phyloP scores from a whole-genome alignment of 495 filamentous ascomycete species.

The Jackrogersella minutella region DNA sequence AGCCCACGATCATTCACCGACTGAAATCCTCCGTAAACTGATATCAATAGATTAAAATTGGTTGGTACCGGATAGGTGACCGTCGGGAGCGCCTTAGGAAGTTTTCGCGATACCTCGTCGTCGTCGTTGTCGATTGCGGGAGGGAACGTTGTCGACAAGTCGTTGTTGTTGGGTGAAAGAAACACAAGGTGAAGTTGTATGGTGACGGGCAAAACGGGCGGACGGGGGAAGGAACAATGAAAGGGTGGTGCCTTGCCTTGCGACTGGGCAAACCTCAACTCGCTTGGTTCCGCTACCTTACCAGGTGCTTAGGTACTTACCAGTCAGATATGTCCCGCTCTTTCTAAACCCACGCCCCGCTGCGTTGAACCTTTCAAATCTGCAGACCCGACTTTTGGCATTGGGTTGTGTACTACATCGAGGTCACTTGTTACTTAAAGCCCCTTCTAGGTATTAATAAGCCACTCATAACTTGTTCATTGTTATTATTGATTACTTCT shows the following conservation, averaged over 20 bases:
- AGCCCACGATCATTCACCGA: constrained; percentile 44
- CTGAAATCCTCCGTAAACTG: constrained; percentile 22
- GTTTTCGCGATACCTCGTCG: constrained; percentile 22
- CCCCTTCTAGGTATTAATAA: too few species aligned
- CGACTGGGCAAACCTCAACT: constrained; percentile 39
- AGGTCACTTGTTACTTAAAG: too few species aligned
- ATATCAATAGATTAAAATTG: constrained; percentile 23
- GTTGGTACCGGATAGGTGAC: constrained; percentile 2
- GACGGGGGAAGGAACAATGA: constrained; percentile 27
- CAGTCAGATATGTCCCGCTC: constrained; percentile 21
- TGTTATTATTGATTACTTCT: too few species aligned
- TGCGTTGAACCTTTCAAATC: neutral
- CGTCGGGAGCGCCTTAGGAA: neutral
- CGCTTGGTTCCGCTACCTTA: constrained; percentile 30
- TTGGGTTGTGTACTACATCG: constrained; percentile 17
- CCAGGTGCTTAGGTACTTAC: too few species aligned
- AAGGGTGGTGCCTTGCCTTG: constrained; percentile 33
- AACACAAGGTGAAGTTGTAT: constrained; percentile 31
- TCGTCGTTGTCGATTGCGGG: constrained; percentile 24
- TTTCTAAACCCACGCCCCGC: constrained; percentile 20
- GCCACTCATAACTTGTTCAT: too few species aligned
- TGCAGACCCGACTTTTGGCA: constrained; percentile 13
- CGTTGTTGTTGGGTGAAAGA: constrained; percentile 34
- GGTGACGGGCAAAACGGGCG: constrained; percentile 35
- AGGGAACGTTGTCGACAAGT: neutral